Conservation (phyloP, 108 stramenopile genomes). For the Cyclotella kingstonii region DNA sequence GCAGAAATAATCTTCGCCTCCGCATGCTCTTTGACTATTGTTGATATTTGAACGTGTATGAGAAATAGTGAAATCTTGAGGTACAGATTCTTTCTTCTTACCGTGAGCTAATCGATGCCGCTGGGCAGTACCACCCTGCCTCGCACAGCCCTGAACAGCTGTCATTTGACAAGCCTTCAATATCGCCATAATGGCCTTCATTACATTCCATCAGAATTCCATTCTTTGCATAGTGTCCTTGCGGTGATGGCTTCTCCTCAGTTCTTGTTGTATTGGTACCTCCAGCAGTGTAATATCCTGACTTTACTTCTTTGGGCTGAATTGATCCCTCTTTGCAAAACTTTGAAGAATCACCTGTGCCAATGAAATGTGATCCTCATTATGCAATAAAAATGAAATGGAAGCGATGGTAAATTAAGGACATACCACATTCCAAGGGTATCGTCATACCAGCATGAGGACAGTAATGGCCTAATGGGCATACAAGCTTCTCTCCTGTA, state of each 20-base stretch:
- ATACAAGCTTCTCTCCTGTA: constrained; percentile 16
- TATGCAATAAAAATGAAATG: no score
- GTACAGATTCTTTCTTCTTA: constrained; percentile 11
- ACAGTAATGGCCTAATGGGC: constrained; percentile 30
- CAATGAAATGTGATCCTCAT: not conserved
- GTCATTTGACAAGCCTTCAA: constrained; percentile 17
- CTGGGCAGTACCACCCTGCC: constrained; percentile 19
- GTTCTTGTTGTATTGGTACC: constrained; percentile 11
- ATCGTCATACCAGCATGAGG: constrained; percentile 9
- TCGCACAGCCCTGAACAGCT: constrained; percentile 27
- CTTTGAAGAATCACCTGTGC: constrained; percentile 3
- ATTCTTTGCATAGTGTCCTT: constrained; percentile 21
- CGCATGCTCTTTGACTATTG: constrained; percentile 40
- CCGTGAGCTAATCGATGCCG: constrained; percentile 13
- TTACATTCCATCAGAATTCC: constrained; percentile 23
- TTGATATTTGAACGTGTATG: not conserved
- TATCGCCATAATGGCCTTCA: constrained; percentile 32
- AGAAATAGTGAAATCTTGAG: not conserved
- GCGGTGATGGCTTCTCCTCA: constrained; percentile 13
- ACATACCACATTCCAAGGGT: constrained; percentile 25
- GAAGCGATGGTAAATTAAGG: no score
- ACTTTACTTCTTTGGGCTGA: constrained; percentile 7
- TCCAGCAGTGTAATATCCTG: constrained; percentile 32
- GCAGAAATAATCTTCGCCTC: constrained; percentile 21
- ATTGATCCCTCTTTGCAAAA: constrained; percentile 33